These are phyloP conservation scores for Saccharum hybrid DNA, from an alignment of 202 grass and related monocot species.

Conservation along the genomic window DNA sequence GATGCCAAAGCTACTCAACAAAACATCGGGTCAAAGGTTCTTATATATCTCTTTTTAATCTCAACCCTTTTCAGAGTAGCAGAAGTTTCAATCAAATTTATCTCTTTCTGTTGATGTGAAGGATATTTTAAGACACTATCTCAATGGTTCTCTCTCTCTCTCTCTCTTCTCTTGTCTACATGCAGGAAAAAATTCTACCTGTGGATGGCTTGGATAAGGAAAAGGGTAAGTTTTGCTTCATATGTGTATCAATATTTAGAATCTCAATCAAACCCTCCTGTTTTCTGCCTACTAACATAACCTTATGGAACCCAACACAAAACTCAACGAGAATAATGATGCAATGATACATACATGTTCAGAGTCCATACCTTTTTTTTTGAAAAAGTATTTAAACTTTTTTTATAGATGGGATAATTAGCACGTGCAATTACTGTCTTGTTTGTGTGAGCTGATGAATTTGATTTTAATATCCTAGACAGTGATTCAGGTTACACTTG, in stretches of 20 bases:
- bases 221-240: slow-evolving; percentile 64
- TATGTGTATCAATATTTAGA: slow-evolving; percentile 27
- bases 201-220: slow-evolving; percentile 59
- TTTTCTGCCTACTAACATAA: not conserved
- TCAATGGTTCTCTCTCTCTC: slow-evolving; percentile 40
- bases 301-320: slow-evolving; percentile 25
- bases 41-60: slow-evolving; percentile 21
- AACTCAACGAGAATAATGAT: slow-evolving; percentile 14
- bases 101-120: slow-evolving; percentile 19
- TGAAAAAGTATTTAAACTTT: not conserved
- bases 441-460: not conserved
- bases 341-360: slow-evolving; percentile 6
- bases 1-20: slow-evolving; percentile 63
- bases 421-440: not conserved
- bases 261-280: not conserved
- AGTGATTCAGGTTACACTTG: slow-evolving; percentile 4
- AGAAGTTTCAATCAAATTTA: slow-evolving; percentile 1
- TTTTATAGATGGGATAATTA: not conserved
- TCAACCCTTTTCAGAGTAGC: slow-evolving; percentile 20
- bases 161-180: slow-evolving; percentile 3
- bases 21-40: slow-evolving; percentile 62
- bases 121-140: slow-evolving; percentile 39
- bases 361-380: not conserved
- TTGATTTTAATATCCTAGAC: slow-evolving; percentile 13
- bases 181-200: slow-evolving; percentile 67